Evolutionary conservation across 345 rosid species (phyloP), one percentile per base, ranked within the genome.

Genomic region (Acer negundo): DNA sequence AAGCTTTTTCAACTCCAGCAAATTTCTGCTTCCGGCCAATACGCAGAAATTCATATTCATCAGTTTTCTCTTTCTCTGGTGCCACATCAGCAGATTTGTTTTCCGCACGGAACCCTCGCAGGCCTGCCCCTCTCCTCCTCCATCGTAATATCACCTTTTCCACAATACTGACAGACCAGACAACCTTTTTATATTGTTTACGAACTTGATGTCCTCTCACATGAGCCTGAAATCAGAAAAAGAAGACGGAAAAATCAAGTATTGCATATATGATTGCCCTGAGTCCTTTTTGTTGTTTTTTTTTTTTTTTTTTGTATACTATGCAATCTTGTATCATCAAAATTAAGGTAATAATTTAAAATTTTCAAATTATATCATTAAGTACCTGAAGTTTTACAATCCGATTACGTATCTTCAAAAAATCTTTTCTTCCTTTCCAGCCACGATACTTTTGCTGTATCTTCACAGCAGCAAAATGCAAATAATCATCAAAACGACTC

Each of bases 161-260:
- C 70, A 89, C 81, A 73, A 91, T 85, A 70, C 91, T 77, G 46
- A 91, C 93, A 3, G 91, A 88, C 90, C 95, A 87, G 53, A 89
- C 83, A 70, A 91, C 80, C 76, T 82, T 91, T 70, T 80, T 86
- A 77, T 91, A 89, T 49, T 89, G 89, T 79, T 81, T 89, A 19
- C 92, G 87, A 47, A 84, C 90, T 77, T 86, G 92, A 74, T 82
- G 90, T 71, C 93, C 95, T 72, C 93, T 91, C 53, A 91, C 89
- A 81, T 80, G 90, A 75, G 95, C 93, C 95, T 91, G 80, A 23
- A 81, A 75, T 51, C 28, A 84, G 72, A 55, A 38, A 66, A 61
- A 44, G 53, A 7, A 44, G 16, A 77, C 38, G 1, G 7, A 47
- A 73, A 59, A 15, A 10, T 7, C 26, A 58, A 65, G 17, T n/a